Evolutionary conservation across 1,284 basidiomycete species (phyloP).

Genomic region (Meira miltonrushii): DNA sequence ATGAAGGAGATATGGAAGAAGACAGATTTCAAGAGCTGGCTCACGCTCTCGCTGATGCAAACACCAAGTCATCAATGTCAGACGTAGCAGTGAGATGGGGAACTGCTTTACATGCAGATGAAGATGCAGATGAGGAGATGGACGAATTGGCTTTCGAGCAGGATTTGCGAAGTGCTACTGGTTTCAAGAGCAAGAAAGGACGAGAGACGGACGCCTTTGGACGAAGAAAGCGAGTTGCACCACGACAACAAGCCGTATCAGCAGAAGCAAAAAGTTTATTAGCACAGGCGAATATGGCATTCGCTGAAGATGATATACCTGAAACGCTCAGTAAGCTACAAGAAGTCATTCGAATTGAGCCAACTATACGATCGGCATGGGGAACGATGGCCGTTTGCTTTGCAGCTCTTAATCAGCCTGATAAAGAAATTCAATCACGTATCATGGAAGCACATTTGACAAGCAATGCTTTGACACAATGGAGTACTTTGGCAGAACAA

Average conservation of each 20-base stretch:
- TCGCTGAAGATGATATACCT: constrained; percentile 66
- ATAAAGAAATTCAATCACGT: constrained; percentile 73
- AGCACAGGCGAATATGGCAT: constrained; percentile 81
- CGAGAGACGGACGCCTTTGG: not conserved
- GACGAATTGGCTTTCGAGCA: constrained; percentile 10
- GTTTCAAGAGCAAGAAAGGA: constrained; percentile 4
- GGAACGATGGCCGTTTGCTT: constrained; percentile 75
- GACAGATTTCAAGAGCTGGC: no score
- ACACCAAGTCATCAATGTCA: no score
- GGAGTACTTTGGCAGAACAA: constrained; percentile 66
- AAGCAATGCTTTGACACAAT: constrained; percentile 71
- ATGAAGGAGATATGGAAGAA: no score
- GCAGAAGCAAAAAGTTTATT: constrained; percentile 75
- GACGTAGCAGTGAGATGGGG: not conserved
- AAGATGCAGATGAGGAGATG: constrained; percentile 7
- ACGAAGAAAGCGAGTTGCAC: constrained; percentile 9
- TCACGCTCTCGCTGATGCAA: no score
- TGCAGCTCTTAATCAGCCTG: constrained; percentile 63
- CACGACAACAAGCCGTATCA: constrained; percentile 58
- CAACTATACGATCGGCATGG: constrained; percentile 77
- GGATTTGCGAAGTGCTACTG: constrained; percentile 8
- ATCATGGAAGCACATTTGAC: constrained; percentile 86
- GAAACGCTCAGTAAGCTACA: constrained; percentile 75
- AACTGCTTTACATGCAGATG: not conserved
- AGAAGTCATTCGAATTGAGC: constrained; percentile 89